Base-by-base conservation (phyloP, 352 stramenopile species). In the Nothophytophthora sp. region DNA sequence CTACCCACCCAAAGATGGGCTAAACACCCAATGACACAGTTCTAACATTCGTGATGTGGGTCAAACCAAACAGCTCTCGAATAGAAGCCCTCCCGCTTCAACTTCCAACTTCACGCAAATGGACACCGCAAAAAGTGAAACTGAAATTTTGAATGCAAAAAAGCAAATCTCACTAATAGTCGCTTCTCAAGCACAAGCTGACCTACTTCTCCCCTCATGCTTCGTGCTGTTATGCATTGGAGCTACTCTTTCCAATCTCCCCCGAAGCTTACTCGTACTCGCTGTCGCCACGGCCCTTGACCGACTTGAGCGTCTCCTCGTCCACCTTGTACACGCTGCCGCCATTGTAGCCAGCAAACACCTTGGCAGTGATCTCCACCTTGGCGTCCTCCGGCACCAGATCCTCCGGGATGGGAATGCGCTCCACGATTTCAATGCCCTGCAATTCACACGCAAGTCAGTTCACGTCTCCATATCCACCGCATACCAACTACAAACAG, bases 351-450 rank as follows among this genome's bases (percentile, higher is more conserved):
- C 82, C 83, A 13, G 83, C 81, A 52, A 78, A 96, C 3, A 99
- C 97, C 81, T 99, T 99, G 46, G 97, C 97, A 3, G 92, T 98
- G 60, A 99, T 99, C 78, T 99, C 97, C 19, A 99, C 97, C 62
- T 99, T 84, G 11, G 95, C 97, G 72, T 99, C 97, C 34, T 95
- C 85, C 8, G 97, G 97, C 10, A 99, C 96, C 16, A 99, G 81
- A 41, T 99, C 96, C 45, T 96, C 86, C 5, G 97, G 97, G 68
- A 99, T 99, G 35, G 98, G 95, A 35, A 99, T 90, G 34, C 97
- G 90, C 76, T 99, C 97, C 15, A 99, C 94, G 68, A 99, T 99
- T 58, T 98, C 86, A 70, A 99, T 99, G 32, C 97, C 97, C 52
- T 93, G 38, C 16, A 44, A 55, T 9, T 34, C 18, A n/a, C 19